These are phyloP conservation scores for Arthroderma sp. DNA, from an alignment of 2,329 filamentous ascomycete genomes.

Conservation along the genomic window DNA sequence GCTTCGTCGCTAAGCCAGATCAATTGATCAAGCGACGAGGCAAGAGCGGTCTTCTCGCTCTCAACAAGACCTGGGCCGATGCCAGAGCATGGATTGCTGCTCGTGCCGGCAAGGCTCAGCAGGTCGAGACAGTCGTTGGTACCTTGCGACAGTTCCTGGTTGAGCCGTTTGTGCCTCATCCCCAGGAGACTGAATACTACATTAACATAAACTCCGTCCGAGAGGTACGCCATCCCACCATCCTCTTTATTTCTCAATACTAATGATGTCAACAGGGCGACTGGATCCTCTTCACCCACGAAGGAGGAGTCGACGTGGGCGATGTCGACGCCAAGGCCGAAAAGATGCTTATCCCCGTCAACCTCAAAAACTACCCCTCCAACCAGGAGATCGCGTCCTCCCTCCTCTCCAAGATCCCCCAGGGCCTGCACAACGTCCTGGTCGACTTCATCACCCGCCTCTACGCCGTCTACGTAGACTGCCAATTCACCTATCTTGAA, in stretches of 20 bases:
- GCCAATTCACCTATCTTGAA: conserved; percentile 99
- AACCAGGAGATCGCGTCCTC: conserved; percentile 81
- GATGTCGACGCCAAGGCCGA: conserved; percentile 98
- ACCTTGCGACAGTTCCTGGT: conserved; percentile 90
- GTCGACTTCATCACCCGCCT: conserved; percentile 98
- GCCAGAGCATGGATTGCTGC: conserved; percentile 87
- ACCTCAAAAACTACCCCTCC: conserved; percentile 85
- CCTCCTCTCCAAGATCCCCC: conserved; percentile 83
- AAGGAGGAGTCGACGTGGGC: conserved; percentile 98
- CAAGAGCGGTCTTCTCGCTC: conserved; percentile 89
- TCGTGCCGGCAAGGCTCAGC: conserved; percentile 78
- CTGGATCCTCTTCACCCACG: conserved; percentile 99
- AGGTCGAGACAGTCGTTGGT: conserved; percentile 85
- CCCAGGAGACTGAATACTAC: conserved; percentile 94
- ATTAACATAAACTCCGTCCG: conserved; percentile 99
- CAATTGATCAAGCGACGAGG: conserved; percentile 99
- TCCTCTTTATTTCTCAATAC: not conserved
- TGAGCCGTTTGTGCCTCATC: conserved; percentile 95
- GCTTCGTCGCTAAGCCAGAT: conserved; percentile 98
- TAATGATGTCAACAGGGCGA: conserved; percentile 54
- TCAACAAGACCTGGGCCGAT: conserved; percentile 97
- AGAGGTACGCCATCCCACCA: conserved; percentile 41
- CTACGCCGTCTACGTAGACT: conserved; percentile 98
- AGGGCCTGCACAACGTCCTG: conserved; percentile 93
- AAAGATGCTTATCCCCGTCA: conserved; percentile 95